Evolutionary conservation across 2,329 filamentous ascomycete species (phyloP).

Genomic region (Juglanconis juglandina): DNA sequence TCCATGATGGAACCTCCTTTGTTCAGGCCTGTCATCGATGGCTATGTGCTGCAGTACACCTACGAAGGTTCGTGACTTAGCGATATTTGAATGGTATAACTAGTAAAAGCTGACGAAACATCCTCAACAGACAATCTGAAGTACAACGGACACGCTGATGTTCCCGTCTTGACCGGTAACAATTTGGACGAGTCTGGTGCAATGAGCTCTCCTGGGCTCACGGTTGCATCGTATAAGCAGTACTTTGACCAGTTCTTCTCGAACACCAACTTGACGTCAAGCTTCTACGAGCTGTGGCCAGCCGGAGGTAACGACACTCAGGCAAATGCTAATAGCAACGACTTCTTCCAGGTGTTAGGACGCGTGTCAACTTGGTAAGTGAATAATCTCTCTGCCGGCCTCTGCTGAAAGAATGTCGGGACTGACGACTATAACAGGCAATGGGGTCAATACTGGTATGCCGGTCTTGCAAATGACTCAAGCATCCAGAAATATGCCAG

Average conservation of each 20-base stretch:
- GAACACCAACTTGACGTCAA: background rate
- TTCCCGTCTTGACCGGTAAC: background rate
- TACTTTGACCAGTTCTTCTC: slow-evolving; percentile 1
- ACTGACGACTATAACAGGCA: background rate
- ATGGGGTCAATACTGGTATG: background rate
- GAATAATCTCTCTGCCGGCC: background rate
- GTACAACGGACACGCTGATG: background rate
- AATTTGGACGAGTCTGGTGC: background rate
- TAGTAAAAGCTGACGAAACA: too few species aligned
- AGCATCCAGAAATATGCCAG: background rate
- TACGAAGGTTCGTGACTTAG: background rate
- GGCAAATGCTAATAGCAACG: background rate
- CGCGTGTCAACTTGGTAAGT: background rate
- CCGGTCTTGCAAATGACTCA: background rate
- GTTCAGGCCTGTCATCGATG: slow-evolving; percentile 6
- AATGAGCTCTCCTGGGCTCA: background rate
- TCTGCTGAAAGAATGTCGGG: too few species aligned
- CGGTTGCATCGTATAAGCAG: background rate
- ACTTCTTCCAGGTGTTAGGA: background rate
- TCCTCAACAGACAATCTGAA: background rate
- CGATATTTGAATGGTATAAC: too few species aligned
- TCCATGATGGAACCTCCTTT: background rate
- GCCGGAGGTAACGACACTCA: background rate
- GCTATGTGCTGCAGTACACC: slow-evolving; percentile 5
- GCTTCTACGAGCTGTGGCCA: slow-evolving; percentile 1